Evolutionary conservation across 176 grass and related monocot species (phyloP).

Genomic region (Zoysia japonica): DNA sequence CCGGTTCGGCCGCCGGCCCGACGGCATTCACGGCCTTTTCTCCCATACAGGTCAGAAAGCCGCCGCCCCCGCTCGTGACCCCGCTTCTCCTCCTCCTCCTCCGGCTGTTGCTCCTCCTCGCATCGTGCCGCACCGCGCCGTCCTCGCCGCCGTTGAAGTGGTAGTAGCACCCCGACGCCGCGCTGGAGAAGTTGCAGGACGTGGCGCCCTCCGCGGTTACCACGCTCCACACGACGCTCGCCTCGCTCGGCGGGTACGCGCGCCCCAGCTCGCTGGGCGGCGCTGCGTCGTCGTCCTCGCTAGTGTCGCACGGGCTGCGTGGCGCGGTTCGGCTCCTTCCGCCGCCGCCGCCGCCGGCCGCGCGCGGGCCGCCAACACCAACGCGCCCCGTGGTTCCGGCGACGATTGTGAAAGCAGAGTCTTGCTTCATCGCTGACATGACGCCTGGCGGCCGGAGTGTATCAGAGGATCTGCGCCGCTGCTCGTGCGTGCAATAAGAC

Average conservation of each 20-base stretch:
- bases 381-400: neutral
- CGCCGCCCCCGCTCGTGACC: neutral
- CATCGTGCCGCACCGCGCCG: neutral
- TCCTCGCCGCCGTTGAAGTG: neutral
- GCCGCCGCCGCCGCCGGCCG: neutral
- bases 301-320: neutral
- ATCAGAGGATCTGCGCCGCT: slow-evolving; percentile 10
- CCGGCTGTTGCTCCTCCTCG: neutral
- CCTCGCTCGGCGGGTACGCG: slow-evolving; percentile 51
- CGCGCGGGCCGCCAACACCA: neutral
- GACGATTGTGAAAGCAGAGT: slow-evolving; percentile 25
- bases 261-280: slow-evolving; percentile 34
- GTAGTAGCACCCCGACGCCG: slow-evolving; percentile 44
- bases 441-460: neutral
- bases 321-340: neutral
- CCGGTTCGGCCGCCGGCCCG: neutral
- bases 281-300: slow-evolving; percentile 17
- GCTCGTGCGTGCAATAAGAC: slow-evolving; percentile 12
- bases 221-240: slow-evolving; percentile 57
- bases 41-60: slow-evolving; percentile 43
- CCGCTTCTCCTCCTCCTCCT: neutral
- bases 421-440: neutral
- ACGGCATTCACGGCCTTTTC: slow-evolving; percentile 19
- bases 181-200: slow-evolving; percentile 56
- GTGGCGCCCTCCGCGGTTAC: slow-evolving; percentile 50